Percentiles rank a stretch among this genome's conserved stretches.
These are phyloP conservation scores for Brassica rapa DNA, from an alignment of 345 rosid genomes.

Conservation along the genomic window DNA sequence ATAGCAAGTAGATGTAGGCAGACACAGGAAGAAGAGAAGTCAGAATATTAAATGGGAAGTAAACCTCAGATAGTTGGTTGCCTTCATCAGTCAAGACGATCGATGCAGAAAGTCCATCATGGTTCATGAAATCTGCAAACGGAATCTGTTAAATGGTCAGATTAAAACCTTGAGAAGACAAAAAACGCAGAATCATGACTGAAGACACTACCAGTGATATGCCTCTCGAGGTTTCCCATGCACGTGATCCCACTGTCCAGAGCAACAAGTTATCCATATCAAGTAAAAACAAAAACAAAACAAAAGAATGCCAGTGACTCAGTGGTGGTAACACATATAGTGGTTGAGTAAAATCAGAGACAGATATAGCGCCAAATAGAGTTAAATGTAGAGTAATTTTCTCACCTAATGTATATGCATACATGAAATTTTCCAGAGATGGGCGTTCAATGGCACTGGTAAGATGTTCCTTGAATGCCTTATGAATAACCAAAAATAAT, in stretches of 20 bases:
- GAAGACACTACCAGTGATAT: constrained; percentile 65
- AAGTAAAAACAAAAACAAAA: constrained; percentile 1
- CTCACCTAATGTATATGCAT: constrained; percentile 75
- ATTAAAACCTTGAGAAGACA: too few relatives aligned
- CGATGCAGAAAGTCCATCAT: constrained; percentile 70
- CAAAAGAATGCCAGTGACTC: neutral
- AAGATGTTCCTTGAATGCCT: constrained; percentile 52
- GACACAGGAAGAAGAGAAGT: constrained; percentile 5
- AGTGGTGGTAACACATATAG: neutral
- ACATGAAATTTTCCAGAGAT: constrained; percentile 63
- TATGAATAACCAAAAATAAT: constrained; percentile 34
- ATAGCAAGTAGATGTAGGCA: constrained; percentile 6
- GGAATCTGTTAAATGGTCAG: constrained; percentile 61
- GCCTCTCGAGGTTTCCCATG: constrained; percentile 73
- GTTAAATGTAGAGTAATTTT: neutral
- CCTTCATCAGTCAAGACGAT: constrained; percentile 62
- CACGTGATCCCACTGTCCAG: constrained; percentile 82
- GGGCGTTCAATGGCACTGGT: constrained; percentile 39
- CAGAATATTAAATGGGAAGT: constrained; percentile 18
- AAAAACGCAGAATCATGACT: constrained; percentile 1
- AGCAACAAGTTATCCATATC: constrained; percentile 32
- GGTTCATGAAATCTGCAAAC: constrained; percentile 90
- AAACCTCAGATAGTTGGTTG: constrained; percentile 69
- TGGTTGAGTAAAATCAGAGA: neutral
- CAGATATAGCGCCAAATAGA: neutral